Conservation (phyloP, 805 yeast species). For the Henningerozyma blattae region DNA sequence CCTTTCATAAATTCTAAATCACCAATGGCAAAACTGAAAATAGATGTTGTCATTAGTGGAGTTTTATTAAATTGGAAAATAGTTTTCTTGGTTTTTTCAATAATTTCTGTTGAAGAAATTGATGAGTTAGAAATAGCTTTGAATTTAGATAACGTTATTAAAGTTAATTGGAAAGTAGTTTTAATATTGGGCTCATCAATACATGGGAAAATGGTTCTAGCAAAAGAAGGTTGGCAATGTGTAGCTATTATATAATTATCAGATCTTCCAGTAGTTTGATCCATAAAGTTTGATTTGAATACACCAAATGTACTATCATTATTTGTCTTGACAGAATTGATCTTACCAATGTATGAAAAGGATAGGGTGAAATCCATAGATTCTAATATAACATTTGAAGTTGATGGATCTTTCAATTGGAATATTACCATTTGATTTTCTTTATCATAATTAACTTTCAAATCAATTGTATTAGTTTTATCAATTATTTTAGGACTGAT, state of each 20-base stretch:
- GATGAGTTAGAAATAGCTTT: slow-evolving; percentile 37
- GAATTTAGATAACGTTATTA: slow-evolving; percentile 34
- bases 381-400: not conserved
- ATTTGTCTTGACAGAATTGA: slow-evolving; percentile 38
- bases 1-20: slow-evolving; percentile 44
- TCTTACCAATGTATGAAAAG: slow-evolving; percentile 38
- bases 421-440: slow-evolving; percentile 5
- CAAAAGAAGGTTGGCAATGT: slow-evolving; percentile 59
- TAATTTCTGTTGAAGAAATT: not conserved
- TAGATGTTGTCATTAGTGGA: slow-evolving; percentile 48
- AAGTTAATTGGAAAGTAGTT: slow-evolving; percentile 36
- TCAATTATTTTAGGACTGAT: slow-evolving; percentile 32
- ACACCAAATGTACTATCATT: slow-evolving; percentile 51
- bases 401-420: slow-evolving; percentile 1
- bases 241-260: slow-evolving; percentile 49
- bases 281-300: slow-evolving; percentile 45
- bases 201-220: slow-evolving; percentile 54
- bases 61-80: slow-evolving; percentile 37
- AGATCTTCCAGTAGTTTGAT: slow-evolving; percentile 33
- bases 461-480: slow-evolving; percentile 20
- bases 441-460: slow-evolving; percentile 15
- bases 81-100: slow-evolving; percentile 8
- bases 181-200: slow-evolving; percentile 53
- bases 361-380: not conserved
- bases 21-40: slow-evolving; percentile 60